These are phyloP conservation scores for Spatholobus suberectus DNA, from an alignment of 306 rosid species.

Conservation along the genomic window DNA sequence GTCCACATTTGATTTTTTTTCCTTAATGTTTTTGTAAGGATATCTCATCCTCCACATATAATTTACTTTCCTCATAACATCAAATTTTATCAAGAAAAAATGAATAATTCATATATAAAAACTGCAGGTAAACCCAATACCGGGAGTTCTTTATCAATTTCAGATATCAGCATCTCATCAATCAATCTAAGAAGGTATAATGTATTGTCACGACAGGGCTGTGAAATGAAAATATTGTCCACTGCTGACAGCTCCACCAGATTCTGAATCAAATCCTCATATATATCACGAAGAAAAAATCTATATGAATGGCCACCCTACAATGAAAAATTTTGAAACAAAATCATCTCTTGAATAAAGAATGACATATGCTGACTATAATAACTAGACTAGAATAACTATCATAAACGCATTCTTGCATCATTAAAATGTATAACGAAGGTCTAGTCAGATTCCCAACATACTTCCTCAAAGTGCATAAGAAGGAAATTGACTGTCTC, in stretches of 20 bases:
- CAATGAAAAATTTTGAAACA: constrained; percentile 37
- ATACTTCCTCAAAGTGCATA: constrained; percentile 72
- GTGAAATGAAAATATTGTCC: constrained; percentile 77
- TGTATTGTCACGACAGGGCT: constrained; percentile 96
- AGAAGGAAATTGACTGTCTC: constrained; percentile 81
- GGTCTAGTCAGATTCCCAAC: constrained; percentile 44
- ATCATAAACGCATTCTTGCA: constrained; percentile 33
- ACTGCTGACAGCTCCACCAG: constrained; percentile 75
- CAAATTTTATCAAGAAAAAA: constrained; percentile 1
- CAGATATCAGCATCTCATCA: constrained; percentile 89
- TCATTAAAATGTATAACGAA: constrained; percentile 30
- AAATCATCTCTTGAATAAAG: constrained; percentile 32
- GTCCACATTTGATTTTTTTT: neutral
- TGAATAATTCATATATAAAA: constrained; percentile 20
- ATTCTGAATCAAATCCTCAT: constrained; percentile 75
- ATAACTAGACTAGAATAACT: constrained; percentile 25
- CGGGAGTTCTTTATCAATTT: constrained; percentile 83
- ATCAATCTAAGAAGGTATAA: constrained; percentile 81
- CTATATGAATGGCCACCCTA: constrained; percentile 67
- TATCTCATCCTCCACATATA: constrained; percentile 8
- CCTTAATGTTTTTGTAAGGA: neutral
- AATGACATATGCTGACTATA: neutral
- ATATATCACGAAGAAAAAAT: constrained; percentile 79
- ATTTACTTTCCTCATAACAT: neutral
- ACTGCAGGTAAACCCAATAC: constrained; percentile 55